Evolutionary conservation across 768 basidiomycete genomes (phyloP), one percentile per base, ranked within the genome.

Genomic region (Postia placenta): DNA sequence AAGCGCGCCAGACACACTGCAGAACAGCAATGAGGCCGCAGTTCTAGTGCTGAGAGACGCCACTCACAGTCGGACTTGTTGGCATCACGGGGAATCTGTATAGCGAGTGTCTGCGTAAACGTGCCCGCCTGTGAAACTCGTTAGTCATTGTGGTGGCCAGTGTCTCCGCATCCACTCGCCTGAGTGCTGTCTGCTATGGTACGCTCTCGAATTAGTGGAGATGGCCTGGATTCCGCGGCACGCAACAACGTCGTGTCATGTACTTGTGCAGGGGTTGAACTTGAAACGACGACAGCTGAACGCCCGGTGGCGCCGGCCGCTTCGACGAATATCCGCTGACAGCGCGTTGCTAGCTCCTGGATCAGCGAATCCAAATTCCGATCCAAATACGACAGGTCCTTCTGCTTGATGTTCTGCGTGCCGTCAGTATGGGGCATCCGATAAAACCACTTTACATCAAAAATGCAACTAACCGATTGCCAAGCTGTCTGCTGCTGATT

Each of bases 321-420:
- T 58, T 74, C 72, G 54, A 66, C 67, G 66, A 89, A 88, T 49
- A 85, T 66, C 60, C 67, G 67, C 52, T 79, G 76, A 67, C 85
- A 86, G 53, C 74, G 70, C 56, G 59, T 64, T 40, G 80, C 80
- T 56, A 87, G 67, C 61, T 83, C 80, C 56, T 79, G 74, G 42
- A 81, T 65, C 56, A 89, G 71, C 24, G 73, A 74, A 54, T 82
- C 79, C 58, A 90, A 69, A 67, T 87, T 88, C 64, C 78, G 76
- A 67, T 85, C 80, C 53, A 85, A 60, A 66, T 75, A 70, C 49
- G 73, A 74, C 51, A 81, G 61, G 60, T 85, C 75, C 45, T 70
- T 75, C 42, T 71, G 70, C 48, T 65, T 61, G 47, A 72, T 64
- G 55, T 69, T 70, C 79, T 84, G 63, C 54, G 11, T n/a, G 37